Evolutionary conservation across 768 basidiomycete species (phyloP), one percentile per base, ranked within the genome.

Genomic region (Pholiota molesta): DNA sequence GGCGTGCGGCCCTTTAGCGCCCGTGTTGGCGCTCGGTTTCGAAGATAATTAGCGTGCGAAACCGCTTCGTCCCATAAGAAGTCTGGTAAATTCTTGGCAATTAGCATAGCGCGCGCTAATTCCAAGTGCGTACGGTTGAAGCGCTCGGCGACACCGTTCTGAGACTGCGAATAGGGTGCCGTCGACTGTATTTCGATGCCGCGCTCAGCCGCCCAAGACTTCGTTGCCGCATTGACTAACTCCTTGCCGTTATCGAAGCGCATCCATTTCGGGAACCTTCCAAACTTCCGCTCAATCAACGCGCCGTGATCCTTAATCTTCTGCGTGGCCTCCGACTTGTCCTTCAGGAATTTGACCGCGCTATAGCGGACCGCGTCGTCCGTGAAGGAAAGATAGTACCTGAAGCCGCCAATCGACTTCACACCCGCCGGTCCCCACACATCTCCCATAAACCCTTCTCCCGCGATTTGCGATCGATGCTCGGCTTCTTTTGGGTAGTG

Each of bases 101-200:
- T 66, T 8, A 80, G 10, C 77, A 81, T 79, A 0, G 75, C 67
- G 0, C 65, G 23, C 0, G 63, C 69, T n/a, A 77, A 44, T 47
- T 78, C 71, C 0, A 76, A 23, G 0, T 76, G 37, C 0, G 74
- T 79, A 3, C 67, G 33, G 55, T 80, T 81, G n/a, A 72, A 70
- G 0, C 71, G 51, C 39, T 84, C 79, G 0, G 79, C 79, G 0
- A 81, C 66, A 0, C 81, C 74, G 60, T 80, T 81, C 28, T 79
- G 76, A 0, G 73, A 64, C 0, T 75, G 76, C 6, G 75, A 73
- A 33, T 80, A 78, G 2, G 75, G 78, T 4, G 71, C 71, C 0
- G 72, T 76, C 0, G 64, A 66, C 16, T 80, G 71, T 0, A 77
- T 60, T 0, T 67, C 66, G 7, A 78, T 76, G 0, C 78, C 76